Evolutionary conservation across 768 basidiomycete genomes (phyloP).

Genomic region (Pleurotus djamor): DNA sequence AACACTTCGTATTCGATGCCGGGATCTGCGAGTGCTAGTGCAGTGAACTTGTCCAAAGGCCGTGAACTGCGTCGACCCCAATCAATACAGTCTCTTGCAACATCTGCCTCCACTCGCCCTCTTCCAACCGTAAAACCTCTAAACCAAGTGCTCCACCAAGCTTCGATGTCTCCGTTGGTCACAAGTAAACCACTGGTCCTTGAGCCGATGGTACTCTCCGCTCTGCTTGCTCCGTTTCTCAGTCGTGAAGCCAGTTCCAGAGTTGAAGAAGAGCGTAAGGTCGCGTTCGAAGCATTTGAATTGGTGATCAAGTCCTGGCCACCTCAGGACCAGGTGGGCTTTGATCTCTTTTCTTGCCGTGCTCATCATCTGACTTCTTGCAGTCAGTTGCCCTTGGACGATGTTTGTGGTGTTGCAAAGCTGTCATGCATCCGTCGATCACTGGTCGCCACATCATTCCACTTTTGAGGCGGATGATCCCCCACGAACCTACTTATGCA

Average conservation of each 20-base stretch:
- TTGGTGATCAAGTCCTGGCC: slow-evolving; percentile 56
- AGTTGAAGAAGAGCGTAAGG: slow-evolving; percentile 50
- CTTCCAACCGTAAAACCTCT: slow-evolving; percentile 38
- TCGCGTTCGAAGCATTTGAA: slow-evolving; percentile 63
- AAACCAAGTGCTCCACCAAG: slow-evolving; percentile 44
- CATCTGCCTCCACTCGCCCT: slow-evolving; percentile 21
- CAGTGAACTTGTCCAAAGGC: slow-evolving; percentile 19
- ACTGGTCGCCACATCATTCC: slow-evolving; percentile 40
- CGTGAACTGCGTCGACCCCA: slow-evolving; percentile 41
- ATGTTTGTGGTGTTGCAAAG: slow-evolving; percentile 70
- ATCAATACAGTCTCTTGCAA: slow-evolving; percentile 29
- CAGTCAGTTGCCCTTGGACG: slow-evolving; percentile 52
- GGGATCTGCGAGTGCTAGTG: slow-evolving; percentile 14
- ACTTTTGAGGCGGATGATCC: slow-evolving; percentile 44
- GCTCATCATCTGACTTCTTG: neutral
- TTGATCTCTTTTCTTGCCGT: neutral
- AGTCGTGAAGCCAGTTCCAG: slow-evolving; percentile 26
- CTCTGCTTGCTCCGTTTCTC: slow-evolving; percentile 56
- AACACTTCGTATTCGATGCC: slow-evolving; percentile 27
- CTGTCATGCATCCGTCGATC: slow-evolving; percentile 46
- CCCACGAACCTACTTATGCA: slow-evolving; percentile 37
- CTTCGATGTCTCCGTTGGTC: slow-evolving; percentile 25
- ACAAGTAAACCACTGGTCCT: slow-evolving; percentile 42
- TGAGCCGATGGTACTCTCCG: slow-evolving; percentile 57
- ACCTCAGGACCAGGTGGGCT: slow-evolving; percentile 50